phyloP scores from a whole-genome alignment of 805 yeast species.

The Candida alai region DNA sequence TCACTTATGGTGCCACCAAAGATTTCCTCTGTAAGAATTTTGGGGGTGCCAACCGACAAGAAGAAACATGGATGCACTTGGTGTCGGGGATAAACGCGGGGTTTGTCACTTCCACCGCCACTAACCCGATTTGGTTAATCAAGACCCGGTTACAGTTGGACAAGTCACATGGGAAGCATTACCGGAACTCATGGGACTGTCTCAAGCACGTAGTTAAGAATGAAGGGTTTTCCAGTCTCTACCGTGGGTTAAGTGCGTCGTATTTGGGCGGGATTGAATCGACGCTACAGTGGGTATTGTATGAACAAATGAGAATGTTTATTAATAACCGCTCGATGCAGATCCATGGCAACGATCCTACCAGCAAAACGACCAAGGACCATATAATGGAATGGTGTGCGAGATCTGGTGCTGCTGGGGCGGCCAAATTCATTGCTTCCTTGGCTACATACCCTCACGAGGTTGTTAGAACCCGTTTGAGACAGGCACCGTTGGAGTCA shows the following conservation, averaged over 20 bases:
- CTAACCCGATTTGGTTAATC: constrained; percentile 96
- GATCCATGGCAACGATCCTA: constrained; percentile 25
- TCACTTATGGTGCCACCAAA: constrained; percentile 93
- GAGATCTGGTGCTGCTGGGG: constrained; percentile 95
- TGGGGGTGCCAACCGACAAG: constrained; percentile 57
- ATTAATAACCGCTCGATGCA: constrained; percentile 50
- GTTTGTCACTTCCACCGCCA: constrained; percentile 88
- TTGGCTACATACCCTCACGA: constrained; percentile 95
- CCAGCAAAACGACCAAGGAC: constrained; percentile 48
- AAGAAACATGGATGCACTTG: constrained; percentile 81
- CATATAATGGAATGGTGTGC: constrained; percentile 86
- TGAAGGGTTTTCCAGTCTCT: constrained; percentile 80
- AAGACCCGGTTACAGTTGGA: constrained; percentile 94
- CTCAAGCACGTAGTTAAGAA: constrained; percentile 57
- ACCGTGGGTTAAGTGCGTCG: constrained; percentile 90
- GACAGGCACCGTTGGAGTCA: constrained; percentile 82
- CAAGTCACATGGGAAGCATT: constrained; percentile 60
- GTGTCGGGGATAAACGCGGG: constrained; percentile 90
- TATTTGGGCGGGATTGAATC: constrained; percentile 92
- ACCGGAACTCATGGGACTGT: constrained; percentile 86
- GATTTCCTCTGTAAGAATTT: constrained; percentile 63
- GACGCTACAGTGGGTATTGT: constrained; percentile 92
- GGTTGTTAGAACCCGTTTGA: constrained; percentile 89
- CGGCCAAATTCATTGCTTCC: constrained; percentile 91
- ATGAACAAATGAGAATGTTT: constrained; percentile 85